Percentiles rank a stretch among this genome's conserved stretches.
Evolutionary conservation across 1,139 yeast species (phyloP).

Genomic region (Blastobotrys indianensis): DNA sequence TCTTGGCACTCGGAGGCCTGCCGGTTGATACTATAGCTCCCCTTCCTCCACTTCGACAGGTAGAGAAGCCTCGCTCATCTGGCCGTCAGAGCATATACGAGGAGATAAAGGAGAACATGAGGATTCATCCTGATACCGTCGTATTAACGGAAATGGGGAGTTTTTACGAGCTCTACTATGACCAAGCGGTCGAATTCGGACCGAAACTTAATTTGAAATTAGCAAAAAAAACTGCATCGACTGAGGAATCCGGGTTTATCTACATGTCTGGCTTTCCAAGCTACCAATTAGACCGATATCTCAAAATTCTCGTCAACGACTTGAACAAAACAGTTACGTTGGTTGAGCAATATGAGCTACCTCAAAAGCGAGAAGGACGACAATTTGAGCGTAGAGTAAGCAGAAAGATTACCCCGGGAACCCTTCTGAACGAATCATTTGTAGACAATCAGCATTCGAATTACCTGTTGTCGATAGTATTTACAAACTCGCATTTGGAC

Average conservation of each 20-base stretch:
- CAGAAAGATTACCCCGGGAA: slow-evolving; percentile 87
- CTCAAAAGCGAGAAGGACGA: slow-evolving; percentile 4
- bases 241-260: slow-evolving; percentile 41
- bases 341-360: slow-evolving; percentile 51
- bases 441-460: slow-evolving; percentile 68
- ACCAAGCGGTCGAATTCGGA: slow-evolving; percentile 74
- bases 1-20: slow-evolving; percentile 1
- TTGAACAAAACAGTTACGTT: slow-evolving; percentile 68
- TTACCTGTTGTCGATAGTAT: slow-evolving; percentile 53
- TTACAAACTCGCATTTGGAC: slow-evolving; percentile 20
- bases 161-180: slow-evolving; percentile 68
- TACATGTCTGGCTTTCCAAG: slow-evolving; percentile 93
- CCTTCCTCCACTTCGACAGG: not conserved
- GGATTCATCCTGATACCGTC: slow-evolving; percentile 57
- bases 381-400: slow-evolving; percentile 52
- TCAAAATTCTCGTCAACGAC: slow-evolving; percentile 66
- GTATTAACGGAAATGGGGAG: slow-evolving; percentile 86
- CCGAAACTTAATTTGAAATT: slow-evolving; percentile 61
- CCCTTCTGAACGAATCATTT: slow-evolving; percentile 81
- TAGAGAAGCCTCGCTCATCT: not conserved
- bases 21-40: not conserved
- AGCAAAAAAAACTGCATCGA: slow-evolving; percentile 38
- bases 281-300: slow-evolving; percentile 62
- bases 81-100: slow-evolving; percentile 5
- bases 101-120: slow-evolving; percentile 40